Base-by-base conservation (phyloP, 305 asterid genomes). In the Salvia sclarea region DNA sequence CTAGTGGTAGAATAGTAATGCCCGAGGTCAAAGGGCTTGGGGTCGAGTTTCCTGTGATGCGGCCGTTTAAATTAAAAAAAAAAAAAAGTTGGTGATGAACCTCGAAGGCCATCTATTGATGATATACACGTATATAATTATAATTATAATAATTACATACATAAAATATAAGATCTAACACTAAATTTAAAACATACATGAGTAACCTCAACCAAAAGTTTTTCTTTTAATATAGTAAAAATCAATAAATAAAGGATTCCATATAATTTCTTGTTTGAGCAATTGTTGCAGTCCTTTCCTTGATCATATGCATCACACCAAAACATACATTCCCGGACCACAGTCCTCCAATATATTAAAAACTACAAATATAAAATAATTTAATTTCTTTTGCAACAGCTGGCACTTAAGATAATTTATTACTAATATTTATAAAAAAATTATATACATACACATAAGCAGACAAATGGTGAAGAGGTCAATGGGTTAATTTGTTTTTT, bases 381-480 rank as follows among this genome's bases (percentile, higher is more conserved):
- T 28, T 8, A 22, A 33, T n/a, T 10, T 33, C 38, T 12, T 10
- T 25, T 38, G 8, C 16, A 40, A 53, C 64, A 76, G 82, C 77
- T 79, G 81, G 62, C 77, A 72, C 38, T 54, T n/a, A 64, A 50
- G 41, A 74, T 65, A 38, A 21, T 50, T 63, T 75, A 66, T 5
- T 71, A 25, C 2, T 25, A 25, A 25, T 25, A 25, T 25, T 25
- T 25, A 45, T 4, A 25, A 4, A 30, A 30, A 30, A 30, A 30
- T 4, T 30, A 37, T 8, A 37, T 37, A 37, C 1, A 2, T 44
- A 63, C 13, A 11, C 66, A 67, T 25, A 68, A 76, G 59, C 80
- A 48, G 76, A 81, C 83, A 75, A 76, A 73, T 31, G 67, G 57
- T 65, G 84, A 72, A 75, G 50, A 74, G 75, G 91, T 83, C 91